Conservation (phyloP, 805 yeast species). For the Saturnispora bothae region DNA sequence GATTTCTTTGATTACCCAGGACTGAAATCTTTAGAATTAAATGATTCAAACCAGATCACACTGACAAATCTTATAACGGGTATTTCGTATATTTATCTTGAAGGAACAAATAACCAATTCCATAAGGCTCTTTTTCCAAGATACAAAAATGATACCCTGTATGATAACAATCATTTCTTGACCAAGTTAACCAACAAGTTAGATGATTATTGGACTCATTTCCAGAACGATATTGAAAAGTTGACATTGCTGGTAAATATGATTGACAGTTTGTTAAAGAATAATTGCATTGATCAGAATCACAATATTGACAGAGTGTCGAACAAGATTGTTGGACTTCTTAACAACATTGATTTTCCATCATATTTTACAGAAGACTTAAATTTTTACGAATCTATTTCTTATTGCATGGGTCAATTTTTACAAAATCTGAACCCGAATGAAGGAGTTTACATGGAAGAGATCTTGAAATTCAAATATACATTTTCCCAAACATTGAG, state of each 20-base stretch:
- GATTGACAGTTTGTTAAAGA: background rate
- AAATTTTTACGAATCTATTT: slow-evolving; percentile 16
- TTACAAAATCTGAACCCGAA: slow-evolving; percentile 13
- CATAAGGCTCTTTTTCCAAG: slow-evolving; percentile 14
- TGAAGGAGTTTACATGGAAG: slow-evolving; percentile 3
- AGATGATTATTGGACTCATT: slow-evolving; percentile 1
- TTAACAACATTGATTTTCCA: slow-evolving; percentile 10
- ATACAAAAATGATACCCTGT: background rate
- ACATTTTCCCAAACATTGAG: background rate
- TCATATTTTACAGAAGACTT: background rate
- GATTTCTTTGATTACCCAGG: slow-evolving; percentile 30
- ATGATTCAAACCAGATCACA: slow-evolving; percentile 21
- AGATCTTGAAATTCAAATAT: slow-evolving; percentile 3
- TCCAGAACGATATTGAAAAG: slow-evolving; percentile 12
- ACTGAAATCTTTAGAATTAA: slow-evolving; percentile 23
- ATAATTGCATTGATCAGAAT: slow-evolving; percentile 3
- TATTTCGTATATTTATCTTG: slow-evolving; percentile 23
- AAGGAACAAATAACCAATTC: slow-evolving; percentile 17
- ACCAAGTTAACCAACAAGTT: slow-evolving; percentile 10
- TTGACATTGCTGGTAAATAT: slow-evolving; percentile 7
- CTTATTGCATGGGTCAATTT: slow-evolving; percentile 14
- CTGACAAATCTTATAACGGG: slow-evolving; percentile 35
- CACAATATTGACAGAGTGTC: background rate
- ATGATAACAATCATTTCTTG: slow-evolving; percentile 13
- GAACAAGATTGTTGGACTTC: slow-evolving; percentile 2